These are phyloP conservation scores for Cornus florida DNA, from an alignment of 148 eudicot species.

Conservation along the genomic window DNA sequence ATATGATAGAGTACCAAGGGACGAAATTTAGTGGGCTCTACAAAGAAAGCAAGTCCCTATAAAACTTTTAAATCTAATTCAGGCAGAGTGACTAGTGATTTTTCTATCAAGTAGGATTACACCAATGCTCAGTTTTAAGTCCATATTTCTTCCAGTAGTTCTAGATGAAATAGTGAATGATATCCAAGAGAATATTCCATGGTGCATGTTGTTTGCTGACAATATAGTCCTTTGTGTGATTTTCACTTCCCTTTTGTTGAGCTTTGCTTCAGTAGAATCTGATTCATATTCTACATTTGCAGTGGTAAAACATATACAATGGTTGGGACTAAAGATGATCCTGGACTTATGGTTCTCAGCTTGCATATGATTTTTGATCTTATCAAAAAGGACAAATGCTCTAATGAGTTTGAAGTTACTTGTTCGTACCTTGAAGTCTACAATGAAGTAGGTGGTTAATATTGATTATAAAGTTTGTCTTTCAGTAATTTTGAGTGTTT, in stretches of 20 bases:
- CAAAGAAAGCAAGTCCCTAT: no score
- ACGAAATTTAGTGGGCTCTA: no score
- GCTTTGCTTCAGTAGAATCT: slow-evolving; percentile 9
- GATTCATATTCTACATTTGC: slow-evolving; percentile 24
- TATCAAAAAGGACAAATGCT: slow-evolving; percentile 51
- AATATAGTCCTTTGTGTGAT: neutral
- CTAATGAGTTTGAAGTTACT: slow-evolving; percentile 64
- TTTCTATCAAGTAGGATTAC: no score
- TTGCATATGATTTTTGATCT: slow-evolving; percentile 70
- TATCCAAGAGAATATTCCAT: no score
- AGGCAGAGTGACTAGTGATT: no score
- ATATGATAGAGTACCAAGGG: no score
- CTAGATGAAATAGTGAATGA: no score
- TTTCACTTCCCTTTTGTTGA: slow-evolving; percentile 1
- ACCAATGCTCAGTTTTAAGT: no score
- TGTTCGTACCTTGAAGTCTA: slow-evolving; percentile 91
- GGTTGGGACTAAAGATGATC: slow-evolving; percentile 78
- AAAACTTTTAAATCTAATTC: no score
- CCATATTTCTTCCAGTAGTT: no score
- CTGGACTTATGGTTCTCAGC: slow-evolving; percentile 89
- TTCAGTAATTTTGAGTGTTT: neutral
- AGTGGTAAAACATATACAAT: slow-evolving; percentile 88
- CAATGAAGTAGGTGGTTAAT: slow-evolving; percentile 60
- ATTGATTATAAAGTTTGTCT: slow-evolving; percentile 1
- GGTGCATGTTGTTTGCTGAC: no score